phyloP scores from a whole-genome alignment of 2,329 filamentous ascomycete species.

The Aphanocladium album region DNA sequence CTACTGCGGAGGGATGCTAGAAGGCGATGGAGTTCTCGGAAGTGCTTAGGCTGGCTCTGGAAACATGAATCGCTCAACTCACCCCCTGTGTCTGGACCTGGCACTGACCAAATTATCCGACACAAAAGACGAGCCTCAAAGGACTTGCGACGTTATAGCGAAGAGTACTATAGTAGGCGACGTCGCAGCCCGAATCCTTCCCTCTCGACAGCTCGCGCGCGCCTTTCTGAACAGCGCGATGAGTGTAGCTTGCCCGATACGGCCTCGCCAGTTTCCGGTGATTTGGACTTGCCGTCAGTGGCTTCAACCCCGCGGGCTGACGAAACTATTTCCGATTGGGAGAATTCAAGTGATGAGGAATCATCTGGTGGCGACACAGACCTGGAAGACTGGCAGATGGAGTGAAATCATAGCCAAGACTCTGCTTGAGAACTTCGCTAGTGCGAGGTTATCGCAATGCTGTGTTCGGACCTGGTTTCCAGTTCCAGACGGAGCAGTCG shows the following conservation, averaged over 20 bases:
- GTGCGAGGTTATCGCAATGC: no score
- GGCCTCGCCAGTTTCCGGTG: not conserved
- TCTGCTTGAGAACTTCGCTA: not conserved
- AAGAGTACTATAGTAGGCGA: not conserved
- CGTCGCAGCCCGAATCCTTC: not conserved
- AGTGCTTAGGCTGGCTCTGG: conserved; percentile 9
- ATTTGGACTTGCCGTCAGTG: not conserved
- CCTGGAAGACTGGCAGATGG: not conserved
- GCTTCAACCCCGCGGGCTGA: not conserved
- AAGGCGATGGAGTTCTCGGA: conserved; percentile 10
- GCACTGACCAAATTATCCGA: not conserved
- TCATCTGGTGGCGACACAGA: not conserved
- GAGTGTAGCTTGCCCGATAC: not conserved
- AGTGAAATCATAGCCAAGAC: no score
- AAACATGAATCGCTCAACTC: not conserved
- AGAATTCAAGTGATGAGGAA: not conserved
- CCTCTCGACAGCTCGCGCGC: not conserved
- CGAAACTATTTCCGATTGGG: not conserved
- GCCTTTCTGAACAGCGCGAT: not conserved
- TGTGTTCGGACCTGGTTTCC: no score
- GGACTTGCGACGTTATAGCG: not conserved
- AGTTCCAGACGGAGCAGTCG: no score
- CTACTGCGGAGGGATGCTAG: not conserved
- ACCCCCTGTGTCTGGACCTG: not conserved
- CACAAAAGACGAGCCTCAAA: not conserved